phyloP scores from a whole-genome alignment of 805 yeast species.

The Soucietia sequanensis region DNA sequence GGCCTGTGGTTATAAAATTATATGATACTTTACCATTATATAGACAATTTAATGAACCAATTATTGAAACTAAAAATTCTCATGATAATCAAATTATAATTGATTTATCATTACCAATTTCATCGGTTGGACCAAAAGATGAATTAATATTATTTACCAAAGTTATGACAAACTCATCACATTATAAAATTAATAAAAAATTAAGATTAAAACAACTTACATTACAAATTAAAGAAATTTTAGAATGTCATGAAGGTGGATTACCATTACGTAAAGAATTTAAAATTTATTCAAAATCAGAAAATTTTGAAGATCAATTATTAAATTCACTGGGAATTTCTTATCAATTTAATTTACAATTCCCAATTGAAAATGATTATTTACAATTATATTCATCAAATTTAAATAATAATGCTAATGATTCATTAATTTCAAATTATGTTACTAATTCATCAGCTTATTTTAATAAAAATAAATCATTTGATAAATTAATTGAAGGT shows the following conservation, averaged over 20 bases:
- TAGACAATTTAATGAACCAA: constrained; percentile 53
- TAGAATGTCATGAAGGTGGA: constrained; percentile 54
- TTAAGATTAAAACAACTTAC: constrained; percentile 44
- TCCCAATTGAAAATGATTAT: constrained; percentile 38
- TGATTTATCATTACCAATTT: constrained; percentile 46
- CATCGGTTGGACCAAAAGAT: constrained; percentile 62
- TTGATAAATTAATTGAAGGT: constrained; percentile 34
- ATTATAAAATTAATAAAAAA: constrained; percentile 26
- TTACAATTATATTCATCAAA: constrained; percentile 19
- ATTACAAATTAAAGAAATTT: constrained; percentile 50
- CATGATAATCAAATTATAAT: constrained; percentile 49
- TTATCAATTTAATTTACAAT: constrained; percentile 21
- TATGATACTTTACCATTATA: constrained; percentile 58
- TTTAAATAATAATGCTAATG: constrained; percentile 1
- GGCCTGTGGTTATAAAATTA: constrained; percentile 54
- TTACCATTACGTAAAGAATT: constrained; percentile 47
- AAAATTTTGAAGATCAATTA: constrained; percentile 20
- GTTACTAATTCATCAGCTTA: constrained; percentile 14
- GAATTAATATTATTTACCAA: constrained; percentile 37
- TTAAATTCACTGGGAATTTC: constrained; percentile 27
- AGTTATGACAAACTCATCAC: constrained; percentile 38
- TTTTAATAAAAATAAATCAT: constrained; percentile 19
- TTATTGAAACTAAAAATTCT: constrained; percentile 42
- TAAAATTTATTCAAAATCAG: constrained; percentile 33
- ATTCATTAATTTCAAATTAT: constrained; percentile 1